phyloP scores from a whole-genome alignment of 768 basidiomycete species.

The Russula ochroleuca region DNA sequence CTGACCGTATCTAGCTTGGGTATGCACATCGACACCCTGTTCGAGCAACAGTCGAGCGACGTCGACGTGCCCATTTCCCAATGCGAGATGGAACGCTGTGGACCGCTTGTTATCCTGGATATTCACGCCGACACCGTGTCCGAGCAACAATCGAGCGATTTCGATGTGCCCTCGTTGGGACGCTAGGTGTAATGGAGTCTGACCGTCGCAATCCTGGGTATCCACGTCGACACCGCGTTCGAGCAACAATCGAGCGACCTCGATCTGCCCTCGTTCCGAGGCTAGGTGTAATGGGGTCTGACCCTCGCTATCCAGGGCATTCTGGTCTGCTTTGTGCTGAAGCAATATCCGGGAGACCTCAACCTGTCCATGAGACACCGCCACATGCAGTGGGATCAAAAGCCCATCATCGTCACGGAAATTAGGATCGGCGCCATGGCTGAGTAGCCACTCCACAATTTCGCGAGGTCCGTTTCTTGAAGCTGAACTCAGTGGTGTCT shows the following conservation, averaged over 20 bases:
- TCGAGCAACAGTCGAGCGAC: too few species aligned
- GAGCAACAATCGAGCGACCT: not conserved
- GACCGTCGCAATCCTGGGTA: too few species aligned
- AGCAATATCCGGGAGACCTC: not conserved
- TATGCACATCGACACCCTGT: too few species aligned
- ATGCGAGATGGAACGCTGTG: too few species aligned
- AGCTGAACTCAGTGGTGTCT: not conserved
- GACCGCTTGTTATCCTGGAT: too few species aligned
- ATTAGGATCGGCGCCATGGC: not conserved
- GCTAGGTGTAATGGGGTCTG: not conserved
- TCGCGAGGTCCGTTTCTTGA: not conserved
- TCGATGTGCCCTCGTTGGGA: too few species aligned
- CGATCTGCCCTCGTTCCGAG: fast-evolving
- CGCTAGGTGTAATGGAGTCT: too few species aligned
- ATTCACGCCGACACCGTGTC: too few species aligned
- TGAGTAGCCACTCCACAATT: not conserved
- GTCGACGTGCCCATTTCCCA: not conserved
- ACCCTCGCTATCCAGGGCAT: not conserved
- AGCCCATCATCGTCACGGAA: not conserved
- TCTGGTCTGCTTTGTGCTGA: not conserved
- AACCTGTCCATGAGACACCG: not conserved
- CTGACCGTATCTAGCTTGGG: too few species aligned
- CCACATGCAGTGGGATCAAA: not conserved
- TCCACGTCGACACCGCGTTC: too few species aligned
- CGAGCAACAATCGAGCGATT: too few species aligned